A percentile compares a stretch with the other conserved stretches of the same genome.
These are phyloP conservation scores for Pterulicium gracile DNA, from an alignment of 1,284 basidiomycete genomes.

Conservation along the genomic window DNA sequence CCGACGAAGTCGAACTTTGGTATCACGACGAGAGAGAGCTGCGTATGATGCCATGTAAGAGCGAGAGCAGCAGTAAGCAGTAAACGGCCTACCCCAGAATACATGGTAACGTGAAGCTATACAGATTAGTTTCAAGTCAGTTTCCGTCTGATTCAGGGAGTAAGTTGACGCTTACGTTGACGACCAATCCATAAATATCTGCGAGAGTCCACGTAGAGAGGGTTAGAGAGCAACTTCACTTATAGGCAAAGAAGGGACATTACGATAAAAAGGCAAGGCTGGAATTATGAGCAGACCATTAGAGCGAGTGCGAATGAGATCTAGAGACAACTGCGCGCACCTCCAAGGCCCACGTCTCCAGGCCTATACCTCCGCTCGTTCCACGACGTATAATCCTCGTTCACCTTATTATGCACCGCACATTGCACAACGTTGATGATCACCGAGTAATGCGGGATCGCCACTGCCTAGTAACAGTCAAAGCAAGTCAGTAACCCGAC, in stretches of 20 bases:
- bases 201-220: too few relatives aligned
- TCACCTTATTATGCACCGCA: slow-evolving; percentile 33
- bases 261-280: slow-evolving; percentile 37
- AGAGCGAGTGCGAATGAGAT: too few relatives aligned
- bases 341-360: slow-evolving; percentile 33
- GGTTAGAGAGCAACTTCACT: slow-evolving; percentile 12
- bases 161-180: slow-evolving; percentile 31
- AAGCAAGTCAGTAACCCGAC: not conserved
- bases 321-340: not conserved
- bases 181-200: slow-evolving; percentile 70
- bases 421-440: slow-evolving; percentile 52
- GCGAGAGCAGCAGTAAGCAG: not conserved
- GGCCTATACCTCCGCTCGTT: slow-evolving; percentile 30
- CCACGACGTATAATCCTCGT: slow-evolving; percentile 25
- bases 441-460: slow-evolving; percentile 47
- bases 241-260: slow-evolving; percentile 8
- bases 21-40: slow-evolving; percentile 60
- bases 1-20: slow-evolving; percentile 61
- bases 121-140: not conserved
- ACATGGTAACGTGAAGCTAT: not conserved
- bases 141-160: not conserved
- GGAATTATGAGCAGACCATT: not conserved
- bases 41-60: slow-evolving; percentile 1
- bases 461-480: slow-evolving; percentile 37
- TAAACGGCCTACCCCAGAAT: not conserved